These are phyloP conservation scores for Eucalyptus victrix DNA, from an alignment of 345 rosid species.

Conservation along the genomic window DNA sequence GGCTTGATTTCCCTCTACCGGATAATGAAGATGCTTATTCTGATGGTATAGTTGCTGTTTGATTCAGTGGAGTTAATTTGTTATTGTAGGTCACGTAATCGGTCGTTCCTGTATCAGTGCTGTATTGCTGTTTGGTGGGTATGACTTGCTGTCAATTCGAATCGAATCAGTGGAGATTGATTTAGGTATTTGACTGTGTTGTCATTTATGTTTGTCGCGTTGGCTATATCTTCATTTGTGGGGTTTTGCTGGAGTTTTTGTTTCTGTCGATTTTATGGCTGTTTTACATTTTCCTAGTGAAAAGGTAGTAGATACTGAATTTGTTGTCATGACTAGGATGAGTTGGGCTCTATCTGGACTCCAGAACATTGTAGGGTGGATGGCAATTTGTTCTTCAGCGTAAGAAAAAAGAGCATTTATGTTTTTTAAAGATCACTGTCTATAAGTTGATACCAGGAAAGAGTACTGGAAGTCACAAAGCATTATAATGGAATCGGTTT, in stretches of 20 bases:
- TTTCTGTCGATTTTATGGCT: not conserved
- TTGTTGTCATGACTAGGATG: not conserved
- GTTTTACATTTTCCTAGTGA: not conserved
- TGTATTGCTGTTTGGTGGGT: not conserved
- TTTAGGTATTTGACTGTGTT: not conserved
- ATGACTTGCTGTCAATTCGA: not conserved
- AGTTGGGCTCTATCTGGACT: not conserved
- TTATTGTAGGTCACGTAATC: not conserved
- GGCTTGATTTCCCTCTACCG: constrained; percentile 82
- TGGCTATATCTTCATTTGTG: not conserved
- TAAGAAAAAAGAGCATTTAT: not conserved
- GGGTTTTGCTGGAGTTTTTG: not conserved
- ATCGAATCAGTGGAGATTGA: not conserved
- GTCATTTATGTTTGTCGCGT: not conserved
- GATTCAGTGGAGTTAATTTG: not conserved
- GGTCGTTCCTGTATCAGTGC: not conserved
- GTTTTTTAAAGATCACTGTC: not conserved
- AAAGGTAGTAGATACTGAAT: not conserved
- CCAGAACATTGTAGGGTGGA: not conserved
- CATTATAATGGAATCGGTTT: not conserved
- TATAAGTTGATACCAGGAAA: not conserved
- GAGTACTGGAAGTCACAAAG: not conserved
- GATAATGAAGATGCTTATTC: constrained; percentile 50
- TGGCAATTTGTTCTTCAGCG: not conserved
- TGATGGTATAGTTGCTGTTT: constrained; percentile 33